Evolutionary conservation across 768 basidiomycete genomes (phyloP).

Genomic region (Podaxis rugospora): DNA sequence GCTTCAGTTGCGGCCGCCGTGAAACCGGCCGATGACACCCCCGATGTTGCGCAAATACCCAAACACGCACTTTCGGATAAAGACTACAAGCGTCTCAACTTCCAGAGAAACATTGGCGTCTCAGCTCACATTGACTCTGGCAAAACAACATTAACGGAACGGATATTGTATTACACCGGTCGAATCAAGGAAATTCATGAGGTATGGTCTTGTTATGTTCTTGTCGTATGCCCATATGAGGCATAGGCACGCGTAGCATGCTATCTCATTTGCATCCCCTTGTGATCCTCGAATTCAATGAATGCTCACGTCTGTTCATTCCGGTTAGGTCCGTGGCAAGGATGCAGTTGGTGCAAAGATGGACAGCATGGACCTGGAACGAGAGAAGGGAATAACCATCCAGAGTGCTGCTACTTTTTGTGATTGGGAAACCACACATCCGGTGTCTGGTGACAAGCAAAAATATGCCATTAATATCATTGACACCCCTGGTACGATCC

Average conservation of each 20-base stretch:
- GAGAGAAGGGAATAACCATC: constrained; percentile 99
- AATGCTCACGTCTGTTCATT: neutral
- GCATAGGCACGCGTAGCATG: neutral
- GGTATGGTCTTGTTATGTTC: constrained; percentile 52
- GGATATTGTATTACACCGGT: constrained; percentile 94
- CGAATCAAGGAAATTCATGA: constrained; percentile 96
- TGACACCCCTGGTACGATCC: constrained; percentile 81
- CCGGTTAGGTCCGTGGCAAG: constrained; percentile 77
- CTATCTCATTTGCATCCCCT: neutral
- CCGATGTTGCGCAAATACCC: constrained; percentile 20
- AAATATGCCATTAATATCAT: constrained; percentile 97
- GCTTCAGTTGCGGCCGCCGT: constrained; percentile 44
- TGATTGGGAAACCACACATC: constrained; percentile 81
- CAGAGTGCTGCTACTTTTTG: constrained; percentile 98
- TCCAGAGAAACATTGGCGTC: constrained; percentile 94
- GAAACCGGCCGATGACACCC: constrained; percentile 21
- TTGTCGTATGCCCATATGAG: neutral
- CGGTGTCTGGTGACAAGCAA: constrained; percentile 55
- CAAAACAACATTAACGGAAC: constrained; percentile 97
- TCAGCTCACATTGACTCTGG: constrained; percentile 96
- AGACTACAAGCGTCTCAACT: constrained; percentile 62
- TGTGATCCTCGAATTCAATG: neutral
- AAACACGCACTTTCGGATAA: constrained; percentile 50
- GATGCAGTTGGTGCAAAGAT: constrained; percentile 99
- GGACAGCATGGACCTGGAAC: constrained; percentile 99